Evolutionary conservation across 1,284 basidiomycete species (phyloP).

Genomic region (Heliocybe sulcata): DNA sequence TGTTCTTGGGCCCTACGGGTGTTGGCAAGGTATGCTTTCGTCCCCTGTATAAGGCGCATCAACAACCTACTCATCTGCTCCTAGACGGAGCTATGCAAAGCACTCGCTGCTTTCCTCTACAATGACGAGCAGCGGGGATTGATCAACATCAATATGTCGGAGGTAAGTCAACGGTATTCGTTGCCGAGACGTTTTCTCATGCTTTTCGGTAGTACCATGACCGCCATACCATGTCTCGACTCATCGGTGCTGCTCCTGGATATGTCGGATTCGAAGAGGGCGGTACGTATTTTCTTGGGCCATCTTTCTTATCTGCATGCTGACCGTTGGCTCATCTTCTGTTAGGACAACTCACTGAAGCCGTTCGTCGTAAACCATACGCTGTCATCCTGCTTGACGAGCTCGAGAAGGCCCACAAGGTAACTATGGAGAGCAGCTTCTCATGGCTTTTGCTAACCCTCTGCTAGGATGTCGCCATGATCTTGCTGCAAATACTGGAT

Average conservation of each 20-base stretch:
- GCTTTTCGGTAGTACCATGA: conserved; percentile 61
- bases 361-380: conserved; percentile 78
- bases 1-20: conserved; percentile 88
- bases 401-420: conserved; percentile 86
- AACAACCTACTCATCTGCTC: background rate
- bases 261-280: conserved; percentile 95
- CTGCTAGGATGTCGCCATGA: conserved; percentile 78
- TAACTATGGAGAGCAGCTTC: conserved; percentile 21
- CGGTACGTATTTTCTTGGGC: conserved; percentile 28
- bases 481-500: conserved; percentile 88
- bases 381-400: conserved; percentile 81
- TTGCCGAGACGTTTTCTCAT: background rate
- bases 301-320: background rate
- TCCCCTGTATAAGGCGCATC: background rate
- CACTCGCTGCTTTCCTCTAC: conserved; percentile 81
- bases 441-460: conserved; percentile 14
- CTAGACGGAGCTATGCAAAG: conserved; percentile 85
- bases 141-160: conserved; percentile 92
- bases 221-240: conserved; percentile 81
- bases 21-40: conserved; percentile 56
- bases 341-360: conserved; percentile 77
- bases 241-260: conserved; percentile 89
- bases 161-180: conserved; percentile 24
- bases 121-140: conserved; percentile 81
- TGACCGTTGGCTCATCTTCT: conserved; percentile 1